Conservation (phyloP, 2,329 filamentous ascomycete genomes). For the Cladophialophora carrionii region DNA sequence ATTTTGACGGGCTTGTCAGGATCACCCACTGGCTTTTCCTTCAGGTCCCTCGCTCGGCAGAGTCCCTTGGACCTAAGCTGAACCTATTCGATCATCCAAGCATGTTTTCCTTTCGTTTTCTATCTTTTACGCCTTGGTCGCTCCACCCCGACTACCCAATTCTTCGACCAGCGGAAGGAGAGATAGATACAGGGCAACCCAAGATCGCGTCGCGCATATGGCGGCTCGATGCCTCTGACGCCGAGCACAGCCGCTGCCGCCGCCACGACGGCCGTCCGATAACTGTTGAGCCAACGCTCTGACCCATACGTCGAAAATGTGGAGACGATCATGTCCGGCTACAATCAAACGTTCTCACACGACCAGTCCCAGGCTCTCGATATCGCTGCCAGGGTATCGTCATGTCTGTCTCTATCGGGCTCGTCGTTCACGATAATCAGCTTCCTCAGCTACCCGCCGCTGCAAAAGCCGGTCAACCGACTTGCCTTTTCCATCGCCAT, state of each 20-base stretch:
- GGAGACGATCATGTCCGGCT: slow-evolving; percentile 23
- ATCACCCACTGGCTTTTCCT: neutral
- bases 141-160: neutral
- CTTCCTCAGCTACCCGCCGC: slow-evolving; percentile 25
- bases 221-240: neutral
- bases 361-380: slow-evolving; percentile 24
- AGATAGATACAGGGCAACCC: neutral
- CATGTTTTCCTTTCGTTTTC: neutral
- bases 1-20: neutral
- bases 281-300: neutral
- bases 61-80: neutral
- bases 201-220: neutral
- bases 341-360: slow-evolving; percentile 21
- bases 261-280: neutral
- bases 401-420: slow-evolving; percentile 27
- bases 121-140: neutral
- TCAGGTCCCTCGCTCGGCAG: neutral
- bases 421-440: slow-evolving; percentile 31
- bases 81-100: neutral
- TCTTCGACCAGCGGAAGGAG: neutral
- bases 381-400: slow-evolving; percentile 26
- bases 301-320: slow-evolving; percentile 14
- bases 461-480: slow-evolving; percentile 32
- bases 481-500: slow-evolving; percentile 32
- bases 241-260: too few species aligned